Evolutionary conservation across 2,329 filamentous ascomycete genomes (phyloP).

Genomic region (Piedraia hortae): DNA sequence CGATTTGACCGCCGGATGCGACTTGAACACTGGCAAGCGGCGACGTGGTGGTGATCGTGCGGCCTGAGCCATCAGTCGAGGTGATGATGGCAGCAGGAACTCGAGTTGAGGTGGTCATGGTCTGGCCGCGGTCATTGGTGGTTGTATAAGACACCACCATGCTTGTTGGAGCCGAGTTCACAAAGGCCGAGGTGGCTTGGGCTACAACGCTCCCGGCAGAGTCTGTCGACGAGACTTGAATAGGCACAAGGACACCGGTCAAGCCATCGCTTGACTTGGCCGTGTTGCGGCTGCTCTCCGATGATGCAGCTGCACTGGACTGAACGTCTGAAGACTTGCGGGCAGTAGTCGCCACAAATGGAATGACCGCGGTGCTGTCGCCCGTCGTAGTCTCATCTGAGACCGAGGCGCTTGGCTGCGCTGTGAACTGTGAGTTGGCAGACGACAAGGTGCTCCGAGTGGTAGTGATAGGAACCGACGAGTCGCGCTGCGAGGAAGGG

Average conservation of each 20-base stretch:
- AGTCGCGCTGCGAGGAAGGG: too few species aligned
- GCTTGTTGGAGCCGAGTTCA: constrained; percentile 9
- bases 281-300: neutral
- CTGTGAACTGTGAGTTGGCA: too few species aligned
- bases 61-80: constrained; percentile 15
- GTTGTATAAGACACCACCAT: constrained; percentile 9
- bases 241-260: constrained; percentile 15
- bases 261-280: constrained; percentile 1
- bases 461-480: too few species aligned
- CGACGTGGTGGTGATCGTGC: constrained; percentile 13
- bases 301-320: constrained; percentile 3
- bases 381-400: constrained; percentile 9
- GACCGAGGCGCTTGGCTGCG: too few species aligned
- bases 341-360: constrained; percentile 4
- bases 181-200: constrained; percentile 15
- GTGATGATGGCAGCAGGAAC: constrained; percentile 15
- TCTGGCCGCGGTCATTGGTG: constrained; percentile 8
- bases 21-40: constrained; percentile 14
- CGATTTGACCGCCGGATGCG: constrained; percentile 14
- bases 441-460: too few species aligned
- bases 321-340: constrained; percentile 2
- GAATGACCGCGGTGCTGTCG: constrained; percentile 5
- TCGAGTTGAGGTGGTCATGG: constrained; percentile 12
- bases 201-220: constrained; percentile 12
- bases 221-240: constrained; percentile 15